Conservation (phyloP, 768 basidiomycete genomes). For the Boletellus emodensis region DNA sequence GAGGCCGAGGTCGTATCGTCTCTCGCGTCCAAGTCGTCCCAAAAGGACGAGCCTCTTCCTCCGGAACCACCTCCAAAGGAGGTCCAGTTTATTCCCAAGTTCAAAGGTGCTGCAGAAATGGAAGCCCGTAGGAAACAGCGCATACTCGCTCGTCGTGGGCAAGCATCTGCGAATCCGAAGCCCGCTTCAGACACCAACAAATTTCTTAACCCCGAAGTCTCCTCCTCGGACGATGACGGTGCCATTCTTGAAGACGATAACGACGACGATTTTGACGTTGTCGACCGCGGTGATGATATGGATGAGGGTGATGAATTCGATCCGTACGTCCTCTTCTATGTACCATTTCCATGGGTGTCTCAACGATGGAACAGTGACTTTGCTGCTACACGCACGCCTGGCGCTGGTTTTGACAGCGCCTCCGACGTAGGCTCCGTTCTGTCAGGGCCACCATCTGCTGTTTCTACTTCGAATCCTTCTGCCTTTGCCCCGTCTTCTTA, state of each 20-base stretch:
- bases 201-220: slow-evolving; percentile 44
- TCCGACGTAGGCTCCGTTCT: slow-evolving; percentile 62
- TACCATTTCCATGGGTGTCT: background rate
- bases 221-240: slow-evolving; percentile 53
- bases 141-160: slow-evolving; percentile 55
- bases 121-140: slow-evolving; percentile 64
- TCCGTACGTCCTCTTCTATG: slow-evolving; percentile 49
- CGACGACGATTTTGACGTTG: slow-evolving; percentile 47
- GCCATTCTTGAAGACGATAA: slow-evolving; percentile 46
- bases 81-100: slow-evolving; percentile 67
- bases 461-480: slow-evolving; percentile 56
- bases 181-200: slow-evolving; percentile 25
- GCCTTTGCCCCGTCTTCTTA: slow-evolving; percentile 47
- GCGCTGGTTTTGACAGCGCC: slow-evolving; percentile 52
- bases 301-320: slow-evolving; percentile 76
- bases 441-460: slow-evolving; percentile 46
- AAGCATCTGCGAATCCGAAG: slow-evolving; percentile 29
- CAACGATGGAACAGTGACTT: slow-evolving; percentile 51
- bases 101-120: slow-evolving; percentile 86
- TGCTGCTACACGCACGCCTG: slow-evolving; percentile 52
- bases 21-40: background rate
- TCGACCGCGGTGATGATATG: slow-evolving; percentile 46
- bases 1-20: slow-evolving; percentile 6
- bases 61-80: slow-evolving; percentile 44
- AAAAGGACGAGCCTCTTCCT: slow-evolving; percentile 13